Evolutionary conservation across 2,329 filamentous ascomycete genomes (phyloP).

Genomic region (Talaromyces sp.): DNA sequence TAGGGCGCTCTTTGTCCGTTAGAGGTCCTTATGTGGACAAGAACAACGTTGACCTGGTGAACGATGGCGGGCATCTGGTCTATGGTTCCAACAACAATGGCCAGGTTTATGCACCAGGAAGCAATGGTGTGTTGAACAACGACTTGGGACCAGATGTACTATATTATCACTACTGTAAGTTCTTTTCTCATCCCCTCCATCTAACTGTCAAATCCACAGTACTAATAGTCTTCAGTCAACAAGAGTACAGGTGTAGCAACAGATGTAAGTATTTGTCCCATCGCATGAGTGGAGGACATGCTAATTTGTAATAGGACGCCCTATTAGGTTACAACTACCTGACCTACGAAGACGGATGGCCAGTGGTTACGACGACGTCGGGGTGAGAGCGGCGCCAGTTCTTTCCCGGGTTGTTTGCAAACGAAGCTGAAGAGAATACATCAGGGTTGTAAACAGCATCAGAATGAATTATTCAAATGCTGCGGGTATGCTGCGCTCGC

Average conservation of each 20-base stretch:
- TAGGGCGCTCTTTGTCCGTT: slow-evolving; percentile 29
- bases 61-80: slow-evolving; percentile 31
- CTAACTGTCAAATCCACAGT: not conserved
- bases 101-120: slow-evolving; percentile 35
- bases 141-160: slow-evolving; percentile 28
- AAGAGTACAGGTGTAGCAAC: slow-evolving; percentile 26
- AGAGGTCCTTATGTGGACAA: slow-evolving; percentile 33
- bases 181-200: not conserved
- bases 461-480: not conserved
- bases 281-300: not conserved
- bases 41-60: slow-evolving; percentile 19
- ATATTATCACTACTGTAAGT: slow-evolving; percentile 37
- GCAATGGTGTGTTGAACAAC: slow-evolving; percentile 27
- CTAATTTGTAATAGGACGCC: slow-evolving; percentile 24
- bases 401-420: not conserved
- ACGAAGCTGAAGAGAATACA: not conserved
- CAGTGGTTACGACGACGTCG: slow-evolving; percentile 15
- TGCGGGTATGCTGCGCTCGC: not conserved
- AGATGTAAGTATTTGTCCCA: slow-evolving; percentile 13
- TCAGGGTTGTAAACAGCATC: not conserved
- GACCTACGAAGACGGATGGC: slow-evolving; percentile 36
- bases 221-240: slow-evolving; percentile 22
- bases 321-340: slow-evolving; percentile 34
- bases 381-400: not conserved
- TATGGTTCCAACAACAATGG: slow-evolving; percentile 35